Conservation (phyloP, 345 rosid species). For the Heritiera fomes region DNA sequence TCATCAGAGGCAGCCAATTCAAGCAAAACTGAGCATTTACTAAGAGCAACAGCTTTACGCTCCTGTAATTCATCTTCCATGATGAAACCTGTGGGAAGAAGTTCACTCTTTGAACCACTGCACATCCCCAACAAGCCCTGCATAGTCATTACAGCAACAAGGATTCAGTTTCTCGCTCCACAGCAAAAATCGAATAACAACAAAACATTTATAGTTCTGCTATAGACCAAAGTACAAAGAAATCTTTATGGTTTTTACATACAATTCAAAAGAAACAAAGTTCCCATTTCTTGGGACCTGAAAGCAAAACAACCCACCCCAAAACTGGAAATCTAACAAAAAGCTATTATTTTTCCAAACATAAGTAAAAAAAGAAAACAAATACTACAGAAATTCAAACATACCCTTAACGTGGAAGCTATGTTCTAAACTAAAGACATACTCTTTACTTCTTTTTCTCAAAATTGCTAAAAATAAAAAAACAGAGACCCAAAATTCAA, state of each 20-base stretch:
- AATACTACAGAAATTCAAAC: not conserved
- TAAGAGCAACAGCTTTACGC: conserved; percentile 30
- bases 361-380: not conserved
- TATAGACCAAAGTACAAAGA: not conserved
- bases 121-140: conserved; percentile 60
- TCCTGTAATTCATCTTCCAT: conserved; percentile 49
- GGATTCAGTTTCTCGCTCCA: conserved; percentile 16
- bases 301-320: not conserved
- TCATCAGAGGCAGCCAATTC: conserved; percentile 77
- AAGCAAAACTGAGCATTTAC: conserved; percentile 55
- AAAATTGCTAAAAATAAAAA: not conserved
- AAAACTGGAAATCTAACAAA: not conserved
- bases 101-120: conserved; percentile 44
- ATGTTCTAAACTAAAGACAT: conserved; percentile 17
- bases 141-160: conserved; percentile 26
- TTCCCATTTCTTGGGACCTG: not conserved
- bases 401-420: not conserved
- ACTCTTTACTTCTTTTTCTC: not conserved
- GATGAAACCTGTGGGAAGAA: conserved; percentile 33
- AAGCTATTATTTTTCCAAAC: not conserved
- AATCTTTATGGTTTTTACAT: not conserved
- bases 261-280: not conserved
- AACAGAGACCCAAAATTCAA: conserved; percentile 8
- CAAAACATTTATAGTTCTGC: not conserved
- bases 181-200: not conserved